phyloP scores from a whole-genome alignment of 345 rosid genomes.

The Aquilaria sinensis region DNA sequence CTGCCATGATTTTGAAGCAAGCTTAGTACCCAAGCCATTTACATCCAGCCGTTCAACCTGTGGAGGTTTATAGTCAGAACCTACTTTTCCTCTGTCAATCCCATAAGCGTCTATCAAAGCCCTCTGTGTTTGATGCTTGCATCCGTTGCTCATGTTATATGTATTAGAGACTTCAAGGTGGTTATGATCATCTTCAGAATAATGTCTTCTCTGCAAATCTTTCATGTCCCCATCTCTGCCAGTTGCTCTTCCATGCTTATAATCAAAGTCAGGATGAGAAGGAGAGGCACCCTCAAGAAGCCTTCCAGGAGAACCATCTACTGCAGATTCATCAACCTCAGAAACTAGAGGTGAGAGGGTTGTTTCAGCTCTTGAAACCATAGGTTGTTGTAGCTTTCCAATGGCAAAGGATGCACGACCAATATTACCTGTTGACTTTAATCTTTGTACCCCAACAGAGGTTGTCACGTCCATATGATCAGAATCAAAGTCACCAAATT shows the following conservation, averaged over 20 bases:
- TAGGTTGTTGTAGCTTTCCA: constrained; percentile 39
- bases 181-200: constrained; percentile 34
- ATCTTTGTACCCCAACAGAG: constrained; percentile 48
- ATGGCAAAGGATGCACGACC: constrained; percentile 37
- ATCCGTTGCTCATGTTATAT: constrained; percentile 39
- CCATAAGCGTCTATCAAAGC: constrained; percentile 98
- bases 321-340: constrained; percentile 39
- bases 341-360: constrained; percentile 32
- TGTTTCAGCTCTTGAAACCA: constrained; percentile 36
- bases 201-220: constrained; percentile 55
- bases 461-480: constrained; percentile 43
- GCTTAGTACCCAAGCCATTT: constrained; percentile 51
- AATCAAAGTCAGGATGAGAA: constrained; percentile 46
- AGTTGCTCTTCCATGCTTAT: constrained; percentile 42
- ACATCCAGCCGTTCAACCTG: constrained; percentile 37
- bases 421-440: constrained; percentile 30
- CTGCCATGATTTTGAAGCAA: constrained; percentile 75
- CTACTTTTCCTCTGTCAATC: constrained; percentile 57
- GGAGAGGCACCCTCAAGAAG: constrained; percentile 53
- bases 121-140: constrained; percentile 64
- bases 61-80: constrained; percentile 35
- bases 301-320: constrained; percentile 56
- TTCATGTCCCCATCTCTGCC: constrained; percentile 46
- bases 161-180: constrained; percentile 33
- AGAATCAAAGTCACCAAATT: constrained; percentile 43